Conservation (phyloP, 1,284 basidiomycete genomes). For the Sporisorium iseilematis-ciliati region DNA sequence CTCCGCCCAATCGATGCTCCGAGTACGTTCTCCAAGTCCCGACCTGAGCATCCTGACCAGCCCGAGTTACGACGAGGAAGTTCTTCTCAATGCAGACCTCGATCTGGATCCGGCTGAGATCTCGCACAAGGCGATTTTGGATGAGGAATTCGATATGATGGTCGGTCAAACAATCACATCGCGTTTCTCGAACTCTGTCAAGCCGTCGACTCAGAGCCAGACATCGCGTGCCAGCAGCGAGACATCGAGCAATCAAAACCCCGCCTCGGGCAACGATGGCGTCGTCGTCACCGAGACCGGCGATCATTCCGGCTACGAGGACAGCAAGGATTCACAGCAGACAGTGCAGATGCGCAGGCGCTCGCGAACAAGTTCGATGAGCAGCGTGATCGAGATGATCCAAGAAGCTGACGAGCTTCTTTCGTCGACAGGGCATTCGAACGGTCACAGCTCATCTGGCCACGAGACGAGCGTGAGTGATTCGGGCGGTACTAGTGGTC, state of each 20-base stretch:
- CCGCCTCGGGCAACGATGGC: background rate
- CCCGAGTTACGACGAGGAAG: conserved; percentile 41
- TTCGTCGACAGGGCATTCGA: conserved; percentile 38
- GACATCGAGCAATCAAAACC: background rate
- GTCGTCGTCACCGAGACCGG: conserved; percentile 1
- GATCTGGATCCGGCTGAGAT: conserved; percentile 11
- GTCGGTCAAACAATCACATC: conserved; percentile 22
- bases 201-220: background rate
- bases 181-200: conserved; percentile 19
- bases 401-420: conserved; percentile 41
- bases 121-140: conserved; percentile 18
- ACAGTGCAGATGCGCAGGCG: conserved; percentile 6
- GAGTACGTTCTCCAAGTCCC: conserved; percentile 27
- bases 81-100: conserved; percentile 33
- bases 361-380: conserved; percentile 30
- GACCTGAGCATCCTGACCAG: conserved; percentile 31
- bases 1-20: conserved; percentile 7
- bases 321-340: conserved; percentile 23
- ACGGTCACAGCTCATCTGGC: conserved; percentile 29
- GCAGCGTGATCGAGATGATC: conserved; percentile 35
- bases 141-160: conserved; percentile 44
- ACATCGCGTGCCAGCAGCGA: conserved; percentile 8
- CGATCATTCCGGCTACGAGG: background rate
- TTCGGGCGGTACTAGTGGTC: conserved; percentile 34
- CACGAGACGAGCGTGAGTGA: conserved; percentile 35